Evolutionary conservation across 2,329 filamentous ascomycete species (phyloP).

Genomic region (Thielaviopsis populi): DNA sequence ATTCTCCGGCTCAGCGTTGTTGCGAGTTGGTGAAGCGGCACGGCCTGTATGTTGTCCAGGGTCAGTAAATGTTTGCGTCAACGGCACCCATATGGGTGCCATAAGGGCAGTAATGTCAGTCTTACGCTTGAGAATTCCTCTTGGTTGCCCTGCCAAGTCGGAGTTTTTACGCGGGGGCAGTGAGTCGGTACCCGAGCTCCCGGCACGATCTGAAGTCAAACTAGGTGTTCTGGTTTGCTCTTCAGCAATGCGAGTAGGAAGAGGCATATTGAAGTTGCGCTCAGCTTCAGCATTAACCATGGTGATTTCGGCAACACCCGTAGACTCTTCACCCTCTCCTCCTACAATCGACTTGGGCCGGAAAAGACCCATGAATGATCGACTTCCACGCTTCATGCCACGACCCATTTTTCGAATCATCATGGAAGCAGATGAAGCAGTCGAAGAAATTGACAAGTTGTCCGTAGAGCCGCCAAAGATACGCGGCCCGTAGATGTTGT

Average conservation of each 20-base stretch:
- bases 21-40: slow-evolving; percentile 8
- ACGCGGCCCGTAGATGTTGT: slow-evolving; percentile 80
- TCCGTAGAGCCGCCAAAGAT: slow-evolving; percentile 86
- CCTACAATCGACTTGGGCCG: slow-evolving; percentile 84
- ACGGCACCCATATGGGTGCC: slow-evolving; percentile 21
- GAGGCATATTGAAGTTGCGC: slow-evolving; percentile 47
- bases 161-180: slow-evolving; percentile 62
- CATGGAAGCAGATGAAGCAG: slow-evolving; percentile 74
- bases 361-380: slow-evolving; percentile 87
- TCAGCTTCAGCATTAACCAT: slow-evolving; percentile 95
- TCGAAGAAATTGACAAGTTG: slow-evolving; percentile 82
- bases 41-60: neutral
- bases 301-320: slow-evolving; percentile 54
- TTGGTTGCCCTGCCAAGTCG: slow-evolving; percentile 34
- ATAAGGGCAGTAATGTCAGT: neutral
- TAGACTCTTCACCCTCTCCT: slow-evolving; percentile 51
- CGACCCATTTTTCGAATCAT: slow-evolving; percentile 99
- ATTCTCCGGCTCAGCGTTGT: slow-evolving; percentile 5
- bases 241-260: neutral
- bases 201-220: slow-evolving; percentile 34
- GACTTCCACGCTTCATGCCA: slow-evolving; percentile 87
- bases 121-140: slow-evolving; percentile 86
- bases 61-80: slow-evolving; percentile 26
- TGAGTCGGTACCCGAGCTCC: slow-evolving; percentile 44
- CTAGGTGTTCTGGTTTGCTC: slow-evolving; percentile 67